Evolutionary conservation across 345 rosid species (phyloP), one percentile per base, ranked within the genome.

Genomic region (Camelina hispida): DNA sequence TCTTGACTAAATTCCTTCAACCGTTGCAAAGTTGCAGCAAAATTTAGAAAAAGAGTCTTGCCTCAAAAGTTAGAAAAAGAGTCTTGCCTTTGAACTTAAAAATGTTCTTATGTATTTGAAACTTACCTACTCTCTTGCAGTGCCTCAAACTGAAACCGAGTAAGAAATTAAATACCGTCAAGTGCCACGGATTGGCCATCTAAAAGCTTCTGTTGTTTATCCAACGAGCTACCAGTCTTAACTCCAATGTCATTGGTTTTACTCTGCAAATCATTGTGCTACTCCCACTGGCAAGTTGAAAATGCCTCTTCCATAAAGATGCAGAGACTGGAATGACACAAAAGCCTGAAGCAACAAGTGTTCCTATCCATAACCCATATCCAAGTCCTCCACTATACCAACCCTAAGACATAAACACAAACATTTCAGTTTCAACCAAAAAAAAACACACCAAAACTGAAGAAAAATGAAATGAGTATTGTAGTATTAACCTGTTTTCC

Each of bases 331-430:
- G 96, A 79, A 91, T 85, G 15, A 94, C 97, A 15, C 95, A 84
- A 78, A 88, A 88, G 3, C 98, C 95, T 0, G 96, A 91, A 23
- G 97, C 91, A 81, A 91, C 93, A 30, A 94, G 85, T 76, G 84
- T 75, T 66, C 98, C 97, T 44, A 94, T 85, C 97, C 97, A 94
- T 74, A 91, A 79, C 44, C 98, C 96, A 80, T 87, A 94, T 22
- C 88, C 89, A 77, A 89, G 91, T 75, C 96, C 98, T 77, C 97
- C 95, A 51, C 87, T 84, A 85, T 95, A 94, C 97, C 98, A 91
- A 57, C 98, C 97, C 97, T 91, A 53, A 54, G 5, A 57, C 20
- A 61, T 7, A 25, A 16, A 17, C 53, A 74, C 38, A 66, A 25
- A 65, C 10, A 25, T 20, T 20, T 71, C n/a, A 30, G 35, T 34